Base-by-base conservation (phyloP, 305 asterid genomes). In the Plantago coronopus region DNA sequence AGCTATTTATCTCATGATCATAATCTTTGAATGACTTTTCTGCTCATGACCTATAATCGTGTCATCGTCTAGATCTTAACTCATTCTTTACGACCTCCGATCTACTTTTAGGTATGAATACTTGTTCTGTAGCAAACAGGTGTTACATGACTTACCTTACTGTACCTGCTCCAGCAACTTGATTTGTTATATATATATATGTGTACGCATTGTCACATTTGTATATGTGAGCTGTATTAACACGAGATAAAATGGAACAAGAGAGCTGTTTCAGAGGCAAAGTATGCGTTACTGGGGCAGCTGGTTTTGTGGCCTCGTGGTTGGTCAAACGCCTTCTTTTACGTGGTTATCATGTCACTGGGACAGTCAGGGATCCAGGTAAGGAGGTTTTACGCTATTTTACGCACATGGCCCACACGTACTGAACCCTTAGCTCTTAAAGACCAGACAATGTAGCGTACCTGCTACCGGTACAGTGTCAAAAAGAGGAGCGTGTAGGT, bases 361-460 rank as follows among this genome's bases (percentile, higher is more conserved):
- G 95, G 20, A 86, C 97, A 0, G 97, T 89, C 13, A 80, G 96
- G 75, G 95, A 91, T 69, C 96, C 95, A 72, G 93, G 95, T 85
- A 7, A 25, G 44, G 50, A 40, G 3, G 13, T 15, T 14, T 12
- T 8, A 27, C 7, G 7, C 7, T 7, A 7, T 11, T 38, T 10
- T 38, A 38, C 3, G 15, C 15, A 10, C 3, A 38, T 10, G 12
- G 43, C 43, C 43, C 9, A 7, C 13, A 2, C 42, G 2, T 34
- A 34, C 42, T 0, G 13, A 0, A 34, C 18, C 45, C 12, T 19
- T 34, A 5, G 22, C 18, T 55, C 17, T 17, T 34, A n/a, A n/a
- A n/a, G n/a, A 14, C 6, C 17, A 29, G n/a, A n/a, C n/a, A n/a
- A 27, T 27, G 3, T 27, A 27, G 31, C 3, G 11, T 7, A 10